Evolutionary conservation across 2,329 filamentous ascomycete species (phyloP).

Genomic region (Tolypocladium capitatum): DNA sequence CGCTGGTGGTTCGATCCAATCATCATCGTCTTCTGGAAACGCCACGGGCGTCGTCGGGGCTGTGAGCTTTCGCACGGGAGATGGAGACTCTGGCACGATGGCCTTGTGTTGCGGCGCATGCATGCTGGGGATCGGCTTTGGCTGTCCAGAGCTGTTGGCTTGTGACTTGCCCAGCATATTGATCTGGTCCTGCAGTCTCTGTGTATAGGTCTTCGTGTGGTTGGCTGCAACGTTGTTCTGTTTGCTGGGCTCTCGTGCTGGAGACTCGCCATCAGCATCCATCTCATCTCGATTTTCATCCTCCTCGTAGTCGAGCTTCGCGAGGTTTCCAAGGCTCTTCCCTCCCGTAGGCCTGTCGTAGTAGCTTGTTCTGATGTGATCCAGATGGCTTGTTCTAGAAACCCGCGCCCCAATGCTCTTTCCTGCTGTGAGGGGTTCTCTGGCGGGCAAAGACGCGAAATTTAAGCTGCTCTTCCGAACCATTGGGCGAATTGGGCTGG

Average conservation of each 20-base stretch:
- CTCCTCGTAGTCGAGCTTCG: constrained; percentile 28
- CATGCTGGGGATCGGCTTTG: constrained; percentile 28
- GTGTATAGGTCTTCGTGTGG: constrained; percentile 85
- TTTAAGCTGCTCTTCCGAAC: constrained; percentile 90
- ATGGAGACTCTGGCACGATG: constrained; percentile 15
- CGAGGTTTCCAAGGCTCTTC: constrained; percentile 48
- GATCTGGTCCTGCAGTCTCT: constrained; percentile 85
- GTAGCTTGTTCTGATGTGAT: constrained; percentile 59
- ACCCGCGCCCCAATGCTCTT: constrained; percentile 65
- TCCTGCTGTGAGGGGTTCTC: constrained; percentile 74
- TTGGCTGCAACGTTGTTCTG: constrained; percentile 26
- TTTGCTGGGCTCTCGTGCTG: constrained; percentile 23
- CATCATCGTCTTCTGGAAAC: constrained; percentile 44
- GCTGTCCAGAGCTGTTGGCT: constrained; percentile 29
- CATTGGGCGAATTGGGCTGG: constrained; percentile 61
- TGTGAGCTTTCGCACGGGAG: constrained; percentile 13
- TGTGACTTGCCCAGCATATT: constrained; percentile 53
- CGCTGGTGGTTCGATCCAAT: constrained; percentile 47
- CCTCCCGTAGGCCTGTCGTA: constrained; percentile 61
- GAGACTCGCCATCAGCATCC: constrained; percentile 32
- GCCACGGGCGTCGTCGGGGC: constrained; percentile 41
- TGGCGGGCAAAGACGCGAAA: constrained; percentile 82
- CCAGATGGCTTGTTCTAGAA: constrained; percentile 67
- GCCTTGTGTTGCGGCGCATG: constrained; percentile 20
- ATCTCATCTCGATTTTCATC: constrained; percentile 38